Evolutionary conservation across 2,329 filamentous ascomycete species (phyloP), one percentile per base, ranked within the genome.

Genomic region (Lachnellula suecica): DNA sequence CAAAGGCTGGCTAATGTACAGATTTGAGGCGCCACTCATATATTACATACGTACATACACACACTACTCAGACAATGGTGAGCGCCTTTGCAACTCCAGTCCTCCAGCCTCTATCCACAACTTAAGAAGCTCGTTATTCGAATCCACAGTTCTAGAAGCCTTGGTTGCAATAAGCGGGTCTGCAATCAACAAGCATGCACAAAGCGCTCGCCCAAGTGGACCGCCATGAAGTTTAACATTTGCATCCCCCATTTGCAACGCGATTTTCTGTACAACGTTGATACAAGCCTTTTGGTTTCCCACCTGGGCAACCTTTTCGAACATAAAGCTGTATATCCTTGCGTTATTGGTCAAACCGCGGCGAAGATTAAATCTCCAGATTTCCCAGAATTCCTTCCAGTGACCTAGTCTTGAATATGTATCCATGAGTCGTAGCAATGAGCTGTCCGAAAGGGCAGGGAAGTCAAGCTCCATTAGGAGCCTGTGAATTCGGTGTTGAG

Each of bases 221-320:
- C 66, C 53, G 1, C 72, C 75, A 8, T 71, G 56, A 1, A 78
- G 69, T 22, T 58, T 47, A 15, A 89, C 73, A 0, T 72, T 69
- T 63, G 89, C 84, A 43, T 70, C 66, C 17, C 72, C 56, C 80
- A 89, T 85, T 63, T 85, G 82, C 2, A 76, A 73, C n/a, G 81
- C 73, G 63, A 78, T 79, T 55, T 71, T 75, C n/a, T 74, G 76
- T 56, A 81, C 69, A 20, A 72, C 76, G 53, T 73, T 72, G 48
- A 68, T 74, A 65, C 74, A 83, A 56, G 71, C 66, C 44, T 52
- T 61, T 51, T 74, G 68, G 57, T 79, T 70, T 0, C 67, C 61
- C 0, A 75, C 74, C 4, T 70, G 63, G 1, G 78, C 75, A 48
- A 84, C 73, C 24, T 72, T 63, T 13, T 66, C 58, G 63, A 82